Evolutionary conservation across 352 stramenopile genomes (phyloP), one percentile per base, ranked within the genome.

Genomic region (Globisporangium abappressorium): DNA sequence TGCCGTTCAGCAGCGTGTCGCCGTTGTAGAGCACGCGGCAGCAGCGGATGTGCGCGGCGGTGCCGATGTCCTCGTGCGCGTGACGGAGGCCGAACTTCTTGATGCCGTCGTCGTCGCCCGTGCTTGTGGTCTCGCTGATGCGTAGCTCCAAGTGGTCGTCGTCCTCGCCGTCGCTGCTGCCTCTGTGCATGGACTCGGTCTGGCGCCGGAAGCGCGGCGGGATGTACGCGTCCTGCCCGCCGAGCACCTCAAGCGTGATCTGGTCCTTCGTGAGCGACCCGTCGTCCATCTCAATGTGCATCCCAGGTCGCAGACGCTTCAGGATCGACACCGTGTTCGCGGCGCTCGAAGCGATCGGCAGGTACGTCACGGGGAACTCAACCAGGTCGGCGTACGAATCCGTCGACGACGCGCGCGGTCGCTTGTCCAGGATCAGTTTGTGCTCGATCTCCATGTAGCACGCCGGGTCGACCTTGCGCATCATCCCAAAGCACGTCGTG

Each of bases 1-100:
- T 81, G 24, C 85, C 85, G 30, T 91, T 84, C 7, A 93, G 57
- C 55, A 92, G 51, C 26, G 81, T 87, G 30, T 92, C 87, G 30
- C 84, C 83, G 61, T 92, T 85, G 73, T 92, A 92, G 34, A 91
- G 30, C 59, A 93, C 83, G 46, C 85, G 85, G 56, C 83, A 92
- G 18, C 77, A 78, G 14, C 84, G 82, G 67, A 93, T 93, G 68
- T 93, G 85, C 9, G 63, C 62, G 6, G 80, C 62, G 22, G 66
- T 73, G 22, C 84, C 80, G 24, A 87, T 77, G 9, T 65, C 75
- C 0, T 70, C 57, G 64, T 93, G 78, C 7, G 36, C 36, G 3
- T 41, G 36, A 14, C 36, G 36, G 36, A 41, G 36, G 36, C 36
- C 36, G 36, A 41, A 41, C 36, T 41, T 41, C 36, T 41, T 41